These are phyloP conservation scores for Colletotrichum cordylinicola DNA, from an alignment of 2,329 filamentous ascomycete species.

Conservation along the genomic window DNA sequence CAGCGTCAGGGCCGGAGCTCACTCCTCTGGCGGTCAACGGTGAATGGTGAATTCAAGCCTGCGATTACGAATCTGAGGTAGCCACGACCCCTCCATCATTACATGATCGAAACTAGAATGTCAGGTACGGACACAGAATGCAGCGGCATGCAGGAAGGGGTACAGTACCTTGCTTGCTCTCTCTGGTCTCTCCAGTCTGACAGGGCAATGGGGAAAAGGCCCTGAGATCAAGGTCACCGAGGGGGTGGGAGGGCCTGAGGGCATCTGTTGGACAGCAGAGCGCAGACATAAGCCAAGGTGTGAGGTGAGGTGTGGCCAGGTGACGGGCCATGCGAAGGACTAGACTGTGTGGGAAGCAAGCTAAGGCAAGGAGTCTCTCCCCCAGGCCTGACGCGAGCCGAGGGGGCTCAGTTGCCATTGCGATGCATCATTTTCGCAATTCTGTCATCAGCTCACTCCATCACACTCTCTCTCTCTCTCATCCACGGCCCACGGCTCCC, in stretches of 20 bases:
- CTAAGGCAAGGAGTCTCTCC: not conserved
- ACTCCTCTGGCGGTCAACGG: not conserved
- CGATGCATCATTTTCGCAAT: slow-evolving; percentile 21
- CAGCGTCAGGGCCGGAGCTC: not conserved
- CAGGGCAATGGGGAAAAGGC: not conserved
- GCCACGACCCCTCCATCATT: slow-evolving; percentile 12
- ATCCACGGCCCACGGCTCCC: not conserved
- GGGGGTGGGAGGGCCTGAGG: not conserved
- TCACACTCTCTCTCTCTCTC: not conserved
- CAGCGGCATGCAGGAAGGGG: not conserved
- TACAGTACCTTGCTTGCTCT: not conserved
- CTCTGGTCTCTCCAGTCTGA: not conserved
- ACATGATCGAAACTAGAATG: slow-evolving; percentile 19
- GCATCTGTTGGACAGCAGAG: not conserved
- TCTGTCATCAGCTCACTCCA: slow-evolving; percentile 20
- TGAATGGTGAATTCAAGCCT: slow-evolving; percentile 16
- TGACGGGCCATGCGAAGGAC: slow-evolving; percentile 1
- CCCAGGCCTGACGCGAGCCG: slow-evolving; percentile 4
- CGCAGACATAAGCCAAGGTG: not conserved
- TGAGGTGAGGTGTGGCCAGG: slow-evolving; percentile 9
- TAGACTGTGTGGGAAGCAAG: not conserved
- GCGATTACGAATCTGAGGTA: slow-evolving; percentile 6
- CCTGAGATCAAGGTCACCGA: not conserved
- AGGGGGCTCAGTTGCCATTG: not conserved
- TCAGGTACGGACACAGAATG: slow-evolving; percentile 19